Evolutionary conservation across 805 yeast genomes (phyloP), one percentile per base, ranked within the genome.

Genomic region (Candida coquimbonensis): DNA sequence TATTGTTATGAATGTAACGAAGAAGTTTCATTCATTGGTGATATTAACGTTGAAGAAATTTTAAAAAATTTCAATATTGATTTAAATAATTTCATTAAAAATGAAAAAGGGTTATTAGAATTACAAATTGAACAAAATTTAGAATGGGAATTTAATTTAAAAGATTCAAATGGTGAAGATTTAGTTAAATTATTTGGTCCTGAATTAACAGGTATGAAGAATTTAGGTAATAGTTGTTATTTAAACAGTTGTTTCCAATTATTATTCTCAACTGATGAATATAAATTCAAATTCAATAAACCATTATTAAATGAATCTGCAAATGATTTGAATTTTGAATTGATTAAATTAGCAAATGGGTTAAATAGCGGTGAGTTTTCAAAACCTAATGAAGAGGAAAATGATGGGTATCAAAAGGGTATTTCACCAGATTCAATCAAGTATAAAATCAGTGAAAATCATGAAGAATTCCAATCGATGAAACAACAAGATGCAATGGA

Each of bases 401-500:
- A 33, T 24, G 40, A 32, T 42, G 60, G 63, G 2, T 87, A 81
- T 61, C 93, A 87, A 59, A 58, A 69, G 36, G 97, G 98, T 6
- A 73, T 93, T 17, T 75, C 78, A 43, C 96, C 96, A 0, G 69
- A 77, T 1, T 73, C 83, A 40, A 81, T 93, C 64, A 91, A 91
- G 61, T 68, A 77, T 9, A 67, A 88, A 25, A 70, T 93, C 43
- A 96, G 96, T 4, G 74, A 75, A 42, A 78, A 78, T 34, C 95
- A 93, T 62, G 71, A 72, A 16, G 99, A 93, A 57, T 93, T 93
- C 55, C 72, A 81, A 39, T 81, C 96, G 0, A 86, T 82, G 73
- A 78, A 81, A 54, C 99, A 93, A 61, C 99, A 93, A 63, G 99
- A 93, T 68, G 93, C 98, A 0, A 85, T 81, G 69, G 99, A 93